Evolutionary conservation across 2,329 filamentous ascomycete species (phyloP).

Genomic region (Aspergillus clavatus): DNA sequence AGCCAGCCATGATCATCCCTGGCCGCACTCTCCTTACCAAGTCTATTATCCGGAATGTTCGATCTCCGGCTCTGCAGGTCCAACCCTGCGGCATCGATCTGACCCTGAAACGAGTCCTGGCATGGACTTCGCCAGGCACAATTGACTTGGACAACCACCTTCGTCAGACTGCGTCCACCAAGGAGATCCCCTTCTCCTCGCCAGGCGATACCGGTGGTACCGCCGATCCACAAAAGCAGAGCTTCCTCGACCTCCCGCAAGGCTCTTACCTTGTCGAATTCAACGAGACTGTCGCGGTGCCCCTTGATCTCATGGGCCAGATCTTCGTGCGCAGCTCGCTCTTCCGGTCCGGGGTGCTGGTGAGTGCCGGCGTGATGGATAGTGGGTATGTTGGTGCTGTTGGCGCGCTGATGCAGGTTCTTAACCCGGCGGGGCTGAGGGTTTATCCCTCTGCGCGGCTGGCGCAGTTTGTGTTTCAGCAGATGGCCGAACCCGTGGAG

Average conservation of each 20-base stretch:
- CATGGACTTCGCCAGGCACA: background rate
- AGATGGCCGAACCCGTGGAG: slow-evolving; percentile 33
- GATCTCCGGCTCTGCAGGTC: background rate
- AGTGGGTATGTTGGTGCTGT: slow-evolving; percentile 41
- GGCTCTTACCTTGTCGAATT: slow-evolving; percentile 34
- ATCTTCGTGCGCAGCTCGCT: slow-evolving; percentile 39
- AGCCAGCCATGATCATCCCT: background rate
- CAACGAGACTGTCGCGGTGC: slow-evolving; percentile 39
- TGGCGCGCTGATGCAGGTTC: slow-evolving; percentile 36
- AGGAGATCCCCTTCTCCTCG: slow-evolving; percentile 7
- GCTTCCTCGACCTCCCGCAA: slow-evolving; percentile 16
- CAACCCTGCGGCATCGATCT: background rate
- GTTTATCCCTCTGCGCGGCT: slow-evolving; percentile 34
- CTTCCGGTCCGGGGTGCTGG: slow-evolving; percentile 36
- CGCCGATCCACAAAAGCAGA: background rate
- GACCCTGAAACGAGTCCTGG: background rate
- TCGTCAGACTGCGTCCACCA: background rate
- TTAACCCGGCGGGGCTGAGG: slow-evolving; percentile 33
- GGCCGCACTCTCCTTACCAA: background rate
- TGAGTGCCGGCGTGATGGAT: slow-evolving; percentile 41
- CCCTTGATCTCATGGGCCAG: slow-evolving; percentile 37
- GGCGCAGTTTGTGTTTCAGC: slow-evolving; percentile 40
- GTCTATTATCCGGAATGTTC: background rate
- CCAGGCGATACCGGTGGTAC: background rate
- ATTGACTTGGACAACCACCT: background rate